Evolutionary conservation across 306 rosid species (phyloP).

Genomic region (Purshia tridentata): DNA sequence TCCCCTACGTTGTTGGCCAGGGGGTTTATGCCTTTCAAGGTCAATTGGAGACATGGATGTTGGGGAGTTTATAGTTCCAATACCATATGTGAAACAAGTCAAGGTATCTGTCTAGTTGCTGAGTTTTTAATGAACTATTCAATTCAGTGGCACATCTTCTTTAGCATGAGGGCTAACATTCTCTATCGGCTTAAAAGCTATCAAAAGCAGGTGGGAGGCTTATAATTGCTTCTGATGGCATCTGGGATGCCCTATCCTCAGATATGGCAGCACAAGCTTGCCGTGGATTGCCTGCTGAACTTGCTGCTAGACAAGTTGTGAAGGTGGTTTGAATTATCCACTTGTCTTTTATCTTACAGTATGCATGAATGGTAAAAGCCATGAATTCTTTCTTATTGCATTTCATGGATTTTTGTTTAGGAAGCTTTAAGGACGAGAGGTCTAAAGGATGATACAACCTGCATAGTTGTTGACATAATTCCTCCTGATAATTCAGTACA

Average conservation of each 20-base stretch:
- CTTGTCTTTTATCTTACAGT: slow-evolving; percentile 13
- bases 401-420: slow-evolving; percentile 36
- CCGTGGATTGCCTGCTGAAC: slow-evolving; percentile 90
- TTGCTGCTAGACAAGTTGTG: slow-evolving; percentile 90
- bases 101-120: slow-evolving; percentile 48
- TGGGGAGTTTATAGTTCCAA: slow-evolving; percentile 91
- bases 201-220: slow-evolving; percentile 93
- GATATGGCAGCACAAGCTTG: slow-evolving; percentile 86
- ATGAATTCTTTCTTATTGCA: slow-evolving; percentile 5
- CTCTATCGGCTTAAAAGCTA: slow-evolving; percentile 44
- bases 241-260: slow-evolving; percentile 93
- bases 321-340: slow-evolving; percentile 50
- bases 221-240: slow-evolving; percentile 92
- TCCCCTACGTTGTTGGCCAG: slow-evolving; percentile 99
- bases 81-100: slow-evolving; percentile 93
- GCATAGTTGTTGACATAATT: slow-evolving; percentile 84
- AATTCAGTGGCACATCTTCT: not conserved
- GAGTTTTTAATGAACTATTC: not conserved
- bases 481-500: slow-evolving; percentile 65
- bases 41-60: slow-evolving; percentile 99
- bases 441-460: slow-evolving; percentile 91
- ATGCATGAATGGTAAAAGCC: slow-evolving; percentile 15
- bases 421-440: slow-evolving; percentile 84
- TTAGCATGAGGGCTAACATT: slow-evolving; percentile 30
- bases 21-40: slow-evolving; percentile 95